Conservation (phyloP, 164 flowering plant species). For the Paratinospora sagittata region DNA sequence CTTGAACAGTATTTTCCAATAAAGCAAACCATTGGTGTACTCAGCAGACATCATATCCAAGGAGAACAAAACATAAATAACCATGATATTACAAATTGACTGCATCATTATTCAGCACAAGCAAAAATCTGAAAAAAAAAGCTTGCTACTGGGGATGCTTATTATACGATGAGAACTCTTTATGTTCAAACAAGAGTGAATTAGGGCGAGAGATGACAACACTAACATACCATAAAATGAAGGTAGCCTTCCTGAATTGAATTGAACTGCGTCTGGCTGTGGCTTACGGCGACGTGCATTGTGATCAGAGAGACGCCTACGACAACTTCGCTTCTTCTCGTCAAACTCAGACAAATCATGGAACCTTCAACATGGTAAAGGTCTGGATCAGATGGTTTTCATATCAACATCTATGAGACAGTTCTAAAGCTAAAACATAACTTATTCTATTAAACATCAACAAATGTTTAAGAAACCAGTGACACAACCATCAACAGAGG, state of each 20-base stretch:
- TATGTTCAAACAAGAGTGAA: background rate
- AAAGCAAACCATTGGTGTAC: too few relatives aligned
- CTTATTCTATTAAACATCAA: background rate
- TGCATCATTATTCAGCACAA: too few relatives aligned
- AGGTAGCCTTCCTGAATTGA: constrained; percentile 38
- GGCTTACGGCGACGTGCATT: constrained; percentile 92
- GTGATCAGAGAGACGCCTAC: constrained; percentile 76
- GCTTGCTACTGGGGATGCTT: too few relatives aligned
- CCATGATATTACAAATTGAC: too few relatives aligned
- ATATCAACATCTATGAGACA: constrained; percentile 1
- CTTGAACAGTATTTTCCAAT: too few relatives aligned
- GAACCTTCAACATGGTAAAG: constrained; percentile 43
- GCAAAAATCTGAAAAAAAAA: too few relatives aligned
- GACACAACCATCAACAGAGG: too few relatives aligned
- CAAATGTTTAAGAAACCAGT: background rate
- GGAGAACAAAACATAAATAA: too few relatives aligned
- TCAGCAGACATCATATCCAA: too few relatives aligned
- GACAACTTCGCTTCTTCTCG: constrained; percentile 81
- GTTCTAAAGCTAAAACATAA: background rate
- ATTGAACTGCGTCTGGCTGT: constrained; percentile 44
- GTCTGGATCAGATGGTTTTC: background rate
- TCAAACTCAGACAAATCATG: constrained; percentile 71
- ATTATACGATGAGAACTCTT: too few relatives aligned
- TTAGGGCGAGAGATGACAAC: constrained; percentile 1
- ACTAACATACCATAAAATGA: constrained; percentile 45